Base-by-base conservation (phyloP, 345 rosid genomes). In the Mangifera indica region DNA sequence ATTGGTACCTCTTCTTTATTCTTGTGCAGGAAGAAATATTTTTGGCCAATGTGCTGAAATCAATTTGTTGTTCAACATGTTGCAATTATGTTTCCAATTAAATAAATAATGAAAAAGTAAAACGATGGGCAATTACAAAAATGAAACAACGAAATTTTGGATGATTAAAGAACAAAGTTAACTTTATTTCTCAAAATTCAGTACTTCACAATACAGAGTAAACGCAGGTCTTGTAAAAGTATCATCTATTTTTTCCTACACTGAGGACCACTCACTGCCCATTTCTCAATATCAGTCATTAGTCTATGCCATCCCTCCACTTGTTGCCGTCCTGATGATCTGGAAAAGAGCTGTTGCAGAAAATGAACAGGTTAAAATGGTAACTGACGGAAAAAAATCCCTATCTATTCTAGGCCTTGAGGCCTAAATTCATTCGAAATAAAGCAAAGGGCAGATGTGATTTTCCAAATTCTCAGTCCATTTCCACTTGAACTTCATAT, bases 301-400 rank as follows among this genome's bases (percentile, higher is more conserved):
- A 10, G 57, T 22, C 82, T 81, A 88, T 0, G 90, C 89, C 91
- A 79, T 79, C 76, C 92, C 90, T 69, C 88, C 86, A 22, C 88
- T 85, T 21, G 97, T 84, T 22, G 97, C 96, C 1, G 93, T 91
- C 86, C 98, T 86, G 84, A 90, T 92, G 72, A 95, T 92, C 89
- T 95, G 97, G 86, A 95, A 95, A 11, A 95, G 89, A 76, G 97
- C 98, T 89, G 98, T 72, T 69, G 32, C 69, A 69, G 66, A 75
- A 26, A 75, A n/a, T 20, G 63, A 34, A 44, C 11, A 22, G n/a
- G n/a, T n/a, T n/a, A n/a, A n/a, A n/a, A 20, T 4, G 52, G 10
- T 11, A 17, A 26, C 17, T 25, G 10, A 58, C 52, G 25, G 42
- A 20, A 0, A 0, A 63, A 63, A 40, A 63, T 63, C 52, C n/a